Evolutionary conservation across 768 basidiomycete genomes (phyloP).

Genomic region (Xanthoconium purpureum): DNA sequence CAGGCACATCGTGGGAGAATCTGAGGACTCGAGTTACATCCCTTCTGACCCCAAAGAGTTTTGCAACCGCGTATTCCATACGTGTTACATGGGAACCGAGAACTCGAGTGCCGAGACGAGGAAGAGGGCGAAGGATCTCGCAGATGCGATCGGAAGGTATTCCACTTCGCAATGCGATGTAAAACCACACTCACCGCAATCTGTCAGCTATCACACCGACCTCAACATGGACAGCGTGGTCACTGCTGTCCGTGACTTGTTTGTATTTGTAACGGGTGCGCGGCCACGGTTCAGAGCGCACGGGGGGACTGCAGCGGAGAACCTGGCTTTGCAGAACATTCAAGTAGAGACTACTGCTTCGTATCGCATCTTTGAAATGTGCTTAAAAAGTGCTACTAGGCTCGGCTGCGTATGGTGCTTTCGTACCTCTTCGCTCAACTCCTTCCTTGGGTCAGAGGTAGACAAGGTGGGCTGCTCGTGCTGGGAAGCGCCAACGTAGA

Average conservation of each 20-base stretch:
- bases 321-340: slow-evolving; percentile 96
- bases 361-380: not conserved
- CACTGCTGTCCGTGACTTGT: slow-evolving; percentile 77
- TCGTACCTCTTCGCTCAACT: slow-evolving; percentile 95
- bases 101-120: slow-evolving; percentile 90
- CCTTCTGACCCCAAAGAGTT: slow-evolving; percentile 90
- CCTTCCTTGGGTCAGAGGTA: slow-evolving; percentile 86
- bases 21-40: slow-evolving; percentile 74
- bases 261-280: slow-evolving; percentile 73
- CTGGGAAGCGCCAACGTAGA: slow-evolving; percentile 99
- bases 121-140: slow-evolving; percentile 79
- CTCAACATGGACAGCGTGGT: slow-evolving; percentile 95
- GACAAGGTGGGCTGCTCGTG: slow-evolving; percentile 82
- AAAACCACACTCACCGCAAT: not conserved
- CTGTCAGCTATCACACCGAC: slow-evolving; percentile 81
- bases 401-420: slow-evolving; percentile 90
- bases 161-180: slow-evolving; percentile 2
- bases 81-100: slow-evolving; percentile 99
- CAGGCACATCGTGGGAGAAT: slow-evolving; percentile 81
- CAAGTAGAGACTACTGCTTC: slow-evolving; percentile 47
- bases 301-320: slow-evolving; percentile 85
- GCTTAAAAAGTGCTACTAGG: slow-evolving; percentile 43
- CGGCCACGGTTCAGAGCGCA: slow-evolving; percentile 79
- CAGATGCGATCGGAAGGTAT: slow-evolving; percentile 87
- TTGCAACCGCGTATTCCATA: slow-evolving; percentile 85